Percentiles rank a stretch among this genome's conserved stretches.
Conservation (phyloP, 1,284 basidiomycete species). For the Chalciporus sp. region DNA sequence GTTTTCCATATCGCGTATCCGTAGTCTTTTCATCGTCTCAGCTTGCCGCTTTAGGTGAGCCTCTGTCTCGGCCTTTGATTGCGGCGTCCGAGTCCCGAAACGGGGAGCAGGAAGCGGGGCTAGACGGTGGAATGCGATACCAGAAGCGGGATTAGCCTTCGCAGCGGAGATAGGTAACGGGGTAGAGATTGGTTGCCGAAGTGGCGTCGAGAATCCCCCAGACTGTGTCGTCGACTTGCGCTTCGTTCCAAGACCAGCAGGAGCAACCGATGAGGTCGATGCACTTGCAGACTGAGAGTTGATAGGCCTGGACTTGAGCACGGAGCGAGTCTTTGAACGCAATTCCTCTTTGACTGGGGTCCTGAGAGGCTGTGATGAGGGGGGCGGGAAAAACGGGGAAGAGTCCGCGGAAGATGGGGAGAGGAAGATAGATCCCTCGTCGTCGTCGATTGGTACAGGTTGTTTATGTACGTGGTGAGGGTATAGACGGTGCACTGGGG, state of each 20-base stretch:
- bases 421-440: constrained; percentile 58
- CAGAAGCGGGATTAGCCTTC: constrained; percentile 32
- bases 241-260: constrained; percentile 55
- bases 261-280: constrained; percentile 22
- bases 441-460: constrained; percentile 55
- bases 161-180: constrained; percentile 52
- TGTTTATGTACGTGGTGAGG: constrained; percentile 39
- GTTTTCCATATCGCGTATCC: constrained; percentile 56
- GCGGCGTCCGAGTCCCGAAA: constrained; percentile 55
- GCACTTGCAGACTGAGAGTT: constrained; percentile 28
- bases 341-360: constrained; percentile 57
- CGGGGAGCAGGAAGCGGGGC: constrained; percentile 64
- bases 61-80: constrained; percentile 65
- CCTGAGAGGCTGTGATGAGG: constrained; percentile 48
- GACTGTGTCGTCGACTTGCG: constrained; percentile 53
- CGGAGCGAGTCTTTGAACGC: constrained; percentile 32
- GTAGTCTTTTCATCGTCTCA: constrained; percentile 65
- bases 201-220: constrained; percentile 43
- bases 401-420: constrained; percentile 43
- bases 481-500: constrained; percentile 41
- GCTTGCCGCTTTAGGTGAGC: constrained; percentile 61
- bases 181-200: constrained; percentile 45
- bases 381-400: constrained; percentile 43
- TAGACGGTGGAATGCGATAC: constrained; percentile 57
- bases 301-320: constrained; percentile 36